Conservation (phyloP, 176 grass and related monocot genomes). For the Phoenix roebelenii region DNA sequence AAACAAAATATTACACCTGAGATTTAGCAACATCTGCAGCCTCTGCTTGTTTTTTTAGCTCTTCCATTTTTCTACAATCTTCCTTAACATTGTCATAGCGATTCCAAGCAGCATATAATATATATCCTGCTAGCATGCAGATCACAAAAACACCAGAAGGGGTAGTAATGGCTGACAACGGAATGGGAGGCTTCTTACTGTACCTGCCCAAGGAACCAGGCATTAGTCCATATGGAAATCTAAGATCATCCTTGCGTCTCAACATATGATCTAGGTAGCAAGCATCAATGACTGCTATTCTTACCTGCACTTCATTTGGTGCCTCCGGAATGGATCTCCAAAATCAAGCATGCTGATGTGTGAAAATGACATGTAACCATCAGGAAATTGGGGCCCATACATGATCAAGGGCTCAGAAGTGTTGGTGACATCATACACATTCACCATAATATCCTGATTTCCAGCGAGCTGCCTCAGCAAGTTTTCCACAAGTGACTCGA, state of each 20-base stretch:
- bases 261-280: too few species aligned
- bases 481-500: constrained; percentile 95
- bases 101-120: constrained; percentile 80
- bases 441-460: constrained; percentile 88
- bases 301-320: constrained; percentile 94
- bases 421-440: constrained; percentile 95
- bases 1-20: constrained; percentile 41
- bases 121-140: constrained; percentile 68
- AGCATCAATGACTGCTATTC: neutral
- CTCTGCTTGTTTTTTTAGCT: constrained; percentile 75
- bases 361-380: constrained; percentile 41
- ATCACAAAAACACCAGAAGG: constrained; percentile 70
- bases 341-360: constrained; percentile 76
- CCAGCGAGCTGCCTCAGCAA: constrained; percentile 81
- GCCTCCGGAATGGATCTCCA: constrained; percentile 82
- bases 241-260: too few species aligned
- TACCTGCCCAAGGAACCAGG: constrained; percentile 49
- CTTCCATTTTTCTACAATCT: constrained; percentile 89
- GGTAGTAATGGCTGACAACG: constrained; percentile 56
- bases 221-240: constrained; percentile 1
- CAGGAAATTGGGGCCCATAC: constrained; percentile 81
- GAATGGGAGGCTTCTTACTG: constrained; percentile 57
- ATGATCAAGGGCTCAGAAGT: constrained; percentile 69
- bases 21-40: constrained; percentile 97
- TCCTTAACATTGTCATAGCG: constrained; percentile 91